phyloP scores from a whole-genome alignment of 176 grass and related monocot genomes.

The Carex scoparia region DNA sequence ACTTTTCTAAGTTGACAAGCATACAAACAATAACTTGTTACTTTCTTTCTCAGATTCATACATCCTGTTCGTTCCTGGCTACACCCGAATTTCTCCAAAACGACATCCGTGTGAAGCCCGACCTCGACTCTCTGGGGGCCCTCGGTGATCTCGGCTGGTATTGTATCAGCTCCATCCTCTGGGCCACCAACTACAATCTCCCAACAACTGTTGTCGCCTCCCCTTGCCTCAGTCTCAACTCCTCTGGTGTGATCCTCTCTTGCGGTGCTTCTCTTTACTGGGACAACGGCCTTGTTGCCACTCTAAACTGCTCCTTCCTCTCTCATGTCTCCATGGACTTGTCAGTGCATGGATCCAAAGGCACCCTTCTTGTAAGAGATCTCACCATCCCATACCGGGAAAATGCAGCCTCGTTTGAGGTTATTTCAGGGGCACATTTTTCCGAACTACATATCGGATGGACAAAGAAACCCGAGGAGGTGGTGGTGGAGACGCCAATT shows the following conservation, averaged over 20 bases:
- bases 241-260: conserved; percentile 44
- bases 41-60: conserved; percentile 43
- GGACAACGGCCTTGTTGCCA: conserved; percentile 47
- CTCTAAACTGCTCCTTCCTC: conserved; percentile 65
- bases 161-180: conserved; percentile 58
- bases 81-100: conserved; percentile 49
- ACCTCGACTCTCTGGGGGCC: conserved; percentile 57
- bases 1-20: background rate
- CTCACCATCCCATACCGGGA: conserved; percentile 51
- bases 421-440: conserved; percentile 42
- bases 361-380: conserved; percentile 51
- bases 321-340: conserved; percentile 49
- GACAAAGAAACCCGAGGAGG: conserved; percentile 43
- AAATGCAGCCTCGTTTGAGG: conserved; percentile 30
- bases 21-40: background rate
- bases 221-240: conserved; percentile 34
- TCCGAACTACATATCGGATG: conserved; percentile 33
- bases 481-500: conserved; percentile 30
- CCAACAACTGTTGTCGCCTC: conserved; percentile 38
- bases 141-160: conserved; percentile 69
- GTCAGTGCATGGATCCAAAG: conserved; percentile 44
- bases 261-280: conserved; percentile 55
- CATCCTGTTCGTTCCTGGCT: conserved; percentile 34
- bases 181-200: conserved; percentile 52
- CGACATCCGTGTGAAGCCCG: conserved; percentile 64